Percentiles rank a stretch among this genome's conserved stretches.
Conservation (phyloP, 371 early-diverging fungal genomes). For the Lichtheimia ornata region DNA sequence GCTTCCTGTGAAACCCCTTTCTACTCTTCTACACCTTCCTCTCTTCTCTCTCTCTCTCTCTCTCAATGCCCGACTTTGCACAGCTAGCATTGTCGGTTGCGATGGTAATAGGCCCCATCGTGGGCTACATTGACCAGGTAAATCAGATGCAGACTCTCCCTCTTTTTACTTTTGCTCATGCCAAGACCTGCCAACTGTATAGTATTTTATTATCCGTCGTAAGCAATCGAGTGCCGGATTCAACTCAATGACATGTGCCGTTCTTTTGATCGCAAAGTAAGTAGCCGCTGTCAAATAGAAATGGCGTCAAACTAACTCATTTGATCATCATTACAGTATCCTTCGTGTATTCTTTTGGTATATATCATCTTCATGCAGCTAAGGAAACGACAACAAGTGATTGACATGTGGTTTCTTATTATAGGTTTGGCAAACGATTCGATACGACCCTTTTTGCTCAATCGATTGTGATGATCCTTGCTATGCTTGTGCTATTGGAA, state of each 20-base stretch:
- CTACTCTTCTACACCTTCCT: no score
- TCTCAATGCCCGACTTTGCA: slow-evolving; percentile 13
- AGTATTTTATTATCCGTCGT: slow-evolving; percentile 26
- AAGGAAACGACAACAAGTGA: neutral
- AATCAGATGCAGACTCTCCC: neutral
- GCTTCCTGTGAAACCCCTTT: no score
- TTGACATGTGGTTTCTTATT: neutral
- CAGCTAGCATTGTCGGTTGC: slow-evolving; percentile 15
- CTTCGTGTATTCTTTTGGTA: slow-evolving; percentile 26
- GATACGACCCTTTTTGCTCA: slow-evolving; percentile 59
- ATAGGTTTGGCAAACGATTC: slow-evolving; percentile 59
- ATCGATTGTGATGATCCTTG: slow-evolving; percentile 63
- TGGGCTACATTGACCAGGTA: slow-evolving; percentile 31
- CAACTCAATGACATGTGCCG: slow-evolving; percentile 28
- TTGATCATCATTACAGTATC: slow-evolving; percentile 5
- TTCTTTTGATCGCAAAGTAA: slow-evolving; percentile 31
- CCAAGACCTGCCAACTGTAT: neutral
- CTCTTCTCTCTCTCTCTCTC: no score
- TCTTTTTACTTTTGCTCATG: no score
- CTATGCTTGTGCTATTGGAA: slow-evolving; percentile 55
- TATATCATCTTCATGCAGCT: neutral
- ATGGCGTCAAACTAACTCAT: neutral
- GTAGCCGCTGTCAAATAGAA: neutral
- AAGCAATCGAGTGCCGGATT: slow-evolving; percentile 29
- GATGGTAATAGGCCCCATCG: slow-evolving; percentile 26